Conservation (phyloP, 768 basidiomycete species). For the Amanita pallidorosea region DNA sequence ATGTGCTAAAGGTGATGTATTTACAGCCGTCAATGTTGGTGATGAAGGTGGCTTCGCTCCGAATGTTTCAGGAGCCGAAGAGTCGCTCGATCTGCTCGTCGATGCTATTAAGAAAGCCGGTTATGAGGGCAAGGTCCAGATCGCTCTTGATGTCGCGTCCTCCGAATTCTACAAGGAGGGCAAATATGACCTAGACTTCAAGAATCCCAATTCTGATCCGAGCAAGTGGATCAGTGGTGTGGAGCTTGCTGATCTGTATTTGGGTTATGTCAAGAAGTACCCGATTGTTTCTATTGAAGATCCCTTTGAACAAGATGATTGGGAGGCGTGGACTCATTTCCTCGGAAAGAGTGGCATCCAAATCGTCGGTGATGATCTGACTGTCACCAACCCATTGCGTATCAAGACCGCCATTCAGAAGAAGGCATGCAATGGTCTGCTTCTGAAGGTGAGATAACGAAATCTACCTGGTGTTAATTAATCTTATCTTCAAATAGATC, state of each 20-base stretch:
- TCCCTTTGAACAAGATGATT: constrained; percentile 99
- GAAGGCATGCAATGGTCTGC: constrained; percentile 98
- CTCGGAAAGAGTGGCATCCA: constrained; percentile 72
- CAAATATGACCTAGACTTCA: constrained; percentile 98
- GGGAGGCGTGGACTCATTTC: constrained; percentile 96
- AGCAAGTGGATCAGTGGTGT: constrained; percentile 91
- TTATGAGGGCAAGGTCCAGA: constrained; percentile 97
- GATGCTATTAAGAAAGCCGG: constrained; percentile 98
- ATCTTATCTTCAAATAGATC: constrained; percentile 32
- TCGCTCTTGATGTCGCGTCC: constrained; percentile 95
- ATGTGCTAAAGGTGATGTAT: constrained; percentile 7
- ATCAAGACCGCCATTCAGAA: constrained; percentile 99
- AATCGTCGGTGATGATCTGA: constrained; percentile 94
- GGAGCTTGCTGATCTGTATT: constrained; percentile 90
- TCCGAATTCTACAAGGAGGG: constrained; percentile 99
- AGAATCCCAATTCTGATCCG: constrained; percentile 98
- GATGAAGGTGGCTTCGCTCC: constrained; percentile 99
- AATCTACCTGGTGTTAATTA: neutral
- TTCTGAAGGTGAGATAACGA: constrained; percentile 63
- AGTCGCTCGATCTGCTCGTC: constrained; percentile 89
- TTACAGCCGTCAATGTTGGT: constrained; percentile 91
- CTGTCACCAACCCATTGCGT: constrained; percentile 92
- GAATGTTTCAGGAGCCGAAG: constrained; percentile 94
- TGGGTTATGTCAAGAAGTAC: constrained; percentile 82
- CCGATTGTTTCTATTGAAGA: constrained; percentile 95